Percentiles rank a stretch among this genome's conserved stretches.
These are phyloP conservation scores for Prunus fruticosa DNA, from an alignment of 306 rosid genomes.

Conservation along the genomic window DNA sequence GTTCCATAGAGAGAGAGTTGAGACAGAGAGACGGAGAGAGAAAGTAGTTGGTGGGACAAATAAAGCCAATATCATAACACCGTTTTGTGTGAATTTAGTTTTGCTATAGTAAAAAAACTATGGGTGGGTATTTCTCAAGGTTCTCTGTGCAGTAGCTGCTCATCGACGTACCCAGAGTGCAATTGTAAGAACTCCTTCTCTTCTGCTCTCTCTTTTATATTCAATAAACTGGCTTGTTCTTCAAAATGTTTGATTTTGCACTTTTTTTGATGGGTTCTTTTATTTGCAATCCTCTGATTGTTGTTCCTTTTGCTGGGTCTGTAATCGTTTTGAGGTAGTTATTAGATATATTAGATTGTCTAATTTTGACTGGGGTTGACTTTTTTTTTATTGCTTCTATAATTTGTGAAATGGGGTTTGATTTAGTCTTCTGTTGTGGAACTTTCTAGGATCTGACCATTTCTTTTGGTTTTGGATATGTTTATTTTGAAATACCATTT, in stretches of 20 bases:
- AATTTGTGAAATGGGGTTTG: conserved; percentile 12
- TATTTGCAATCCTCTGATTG: conserved; percentile 5
- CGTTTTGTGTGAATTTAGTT: conserved; percentile 4
- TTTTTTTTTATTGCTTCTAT: conserved; percentile 6
- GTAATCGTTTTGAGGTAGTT: not conserved
- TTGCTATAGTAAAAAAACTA: conserved; percentile 7
- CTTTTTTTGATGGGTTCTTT: not conserved
- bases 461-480: not conserved
- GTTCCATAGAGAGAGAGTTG: not conserved
- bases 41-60: not conserved
- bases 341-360: not conserved
- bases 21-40: not conserved
- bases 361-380: conserved; percentile 41
- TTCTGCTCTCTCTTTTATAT: not conserved
- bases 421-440: conserved; percentile 13
- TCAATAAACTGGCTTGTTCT: not conserved
- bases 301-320: not conserved
- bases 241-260: not conserved
- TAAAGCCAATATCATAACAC: not conserved
- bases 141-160: conserved; percentile 63
- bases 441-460: conserved; percentile 21
- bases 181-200: conserved; percentile 48
- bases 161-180: conserved; percentile 98
- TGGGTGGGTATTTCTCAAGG: conserved; percentile 97
- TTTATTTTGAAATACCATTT: not conserved